Conservation (phyloP, 495 filamentous ascomycete species). For the Aspergillus cavernicola region DNA sequence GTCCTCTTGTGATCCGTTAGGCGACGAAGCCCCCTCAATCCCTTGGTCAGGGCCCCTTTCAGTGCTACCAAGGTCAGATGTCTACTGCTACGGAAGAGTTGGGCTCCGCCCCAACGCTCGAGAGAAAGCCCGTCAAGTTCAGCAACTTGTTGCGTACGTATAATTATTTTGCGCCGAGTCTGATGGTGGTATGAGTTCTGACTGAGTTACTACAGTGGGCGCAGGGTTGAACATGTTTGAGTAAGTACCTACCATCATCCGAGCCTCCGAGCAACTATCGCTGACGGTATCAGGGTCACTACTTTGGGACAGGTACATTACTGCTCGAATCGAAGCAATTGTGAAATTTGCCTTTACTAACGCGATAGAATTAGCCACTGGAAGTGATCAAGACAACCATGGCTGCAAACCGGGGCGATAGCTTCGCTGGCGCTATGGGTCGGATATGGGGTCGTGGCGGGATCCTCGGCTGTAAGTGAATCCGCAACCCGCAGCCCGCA, state of each 20-base stretch:
- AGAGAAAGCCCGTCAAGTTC: slow-evolving; percentile 99
- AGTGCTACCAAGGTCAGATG: slow-evolving; percentile 45
- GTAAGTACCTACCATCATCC: slow-evolving; percentile 45
- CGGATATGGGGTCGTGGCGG: slow-evolving; percentile 94
- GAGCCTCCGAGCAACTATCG: not conserved
- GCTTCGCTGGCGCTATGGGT: slow-evolving; percentile 73
- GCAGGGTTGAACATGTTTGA: slow-evolving; percentile 98
- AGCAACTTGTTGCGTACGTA: slow-evolving; percentile 84
- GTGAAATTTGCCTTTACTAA: slow-evolving; percentile 16
- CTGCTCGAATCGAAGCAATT: not conserved
- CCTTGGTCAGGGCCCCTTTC: slow-evolving; percentile 89
- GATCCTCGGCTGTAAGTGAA: slow-evolving; percentile 84
- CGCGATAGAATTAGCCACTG: slow-evolving; percentile 61
- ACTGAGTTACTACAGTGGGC: slow-evolving; percentile 54
- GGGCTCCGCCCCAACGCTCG: slow-evolving; percentile 52
- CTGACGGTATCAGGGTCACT: slow-evolving; percentile 60
- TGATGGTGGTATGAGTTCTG: not conserved
- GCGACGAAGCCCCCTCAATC: slow-evolving; percentile 79
- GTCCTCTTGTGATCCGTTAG: slow-evolving; percentile 28
- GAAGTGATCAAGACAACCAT: slow-evolving; percentile 99
- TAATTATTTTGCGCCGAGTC: not conserved
- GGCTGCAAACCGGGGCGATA: slow-evolving; percentile 91
- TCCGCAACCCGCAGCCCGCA: slow-evolving; percentile 8
- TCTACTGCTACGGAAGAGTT: slow-evolving; percentile 51
- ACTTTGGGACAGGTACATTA: slow-evolving; percentile 70